A percentile compares a stretch with the other conserved stretches of the same genome.
Evolutionary conservation across 1,284 basidiomycete genomes (phyloP).

Genomic region (Naganishia liquefaciens): DNA sequence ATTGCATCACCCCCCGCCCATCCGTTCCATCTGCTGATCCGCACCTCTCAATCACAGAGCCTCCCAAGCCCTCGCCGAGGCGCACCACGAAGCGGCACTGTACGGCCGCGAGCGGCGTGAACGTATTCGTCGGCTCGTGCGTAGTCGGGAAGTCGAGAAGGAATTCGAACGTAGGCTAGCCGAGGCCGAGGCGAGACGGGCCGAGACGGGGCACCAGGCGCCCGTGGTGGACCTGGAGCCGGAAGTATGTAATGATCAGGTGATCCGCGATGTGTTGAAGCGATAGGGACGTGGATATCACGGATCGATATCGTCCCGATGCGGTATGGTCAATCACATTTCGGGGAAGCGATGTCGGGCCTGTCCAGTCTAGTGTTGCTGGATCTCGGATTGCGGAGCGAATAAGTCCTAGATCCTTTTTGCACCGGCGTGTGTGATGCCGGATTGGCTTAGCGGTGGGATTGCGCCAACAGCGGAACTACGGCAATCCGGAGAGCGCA

Average conservation of each 20-base stretch:
- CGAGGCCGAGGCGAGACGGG: slow-evolving; percentile 27
- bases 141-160: slow-evolving; percentile 43
- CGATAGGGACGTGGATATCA: not conserved
- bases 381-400: no score
- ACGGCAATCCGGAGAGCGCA: no score
- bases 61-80: slow-evolving; percentile 49
- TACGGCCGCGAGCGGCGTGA: slow-evolving; percentile 50
- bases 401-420: no score
- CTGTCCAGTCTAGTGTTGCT: no score
- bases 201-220: not conserved
- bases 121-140: slow-evolving; percentile 46
- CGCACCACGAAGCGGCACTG: slow-evolving; percentile 47
- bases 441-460: no score
- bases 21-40: not conserved
- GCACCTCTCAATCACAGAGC: slow-evolving; percentile 39
- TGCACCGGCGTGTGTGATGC: no score
- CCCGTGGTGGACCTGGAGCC: not conserved
- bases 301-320: not conserved
- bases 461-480: no score
- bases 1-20: not conserved
- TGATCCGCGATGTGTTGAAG: slow-evolving; percentile 14
- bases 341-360: no score
- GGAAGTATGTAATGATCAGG: slow-evolving; percentile 21
- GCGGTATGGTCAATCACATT: no score
- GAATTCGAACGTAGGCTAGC: slow-evolving; percentile 46